Percentiles rank a stretch among this genome's conserved stretches.
Conservation (phyloP, 148 eudicot genomes). For the Mesembryanthemum crystallinum region DNA sequence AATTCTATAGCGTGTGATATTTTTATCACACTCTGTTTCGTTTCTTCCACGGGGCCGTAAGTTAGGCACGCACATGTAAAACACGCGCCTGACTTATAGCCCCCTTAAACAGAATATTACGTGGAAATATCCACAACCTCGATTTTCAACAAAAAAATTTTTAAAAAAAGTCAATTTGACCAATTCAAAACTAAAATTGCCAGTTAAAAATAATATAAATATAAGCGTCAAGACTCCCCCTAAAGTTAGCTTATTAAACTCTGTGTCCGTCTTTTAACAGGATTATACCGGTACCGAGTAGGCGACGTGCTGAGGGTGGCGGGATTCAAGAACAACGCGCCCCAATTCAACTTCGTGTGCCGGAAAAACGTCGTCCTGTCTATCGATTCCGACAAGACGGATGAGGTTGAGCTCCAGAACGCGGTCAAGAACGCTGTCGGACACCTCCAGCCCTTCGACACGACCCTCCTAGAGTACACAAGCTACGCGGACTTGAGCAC, state of each 20-base stretch:
- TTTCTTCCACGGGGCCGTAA: background rate
- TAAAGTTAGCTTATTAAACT: no score
- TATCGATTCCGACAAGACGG: slow-evolving; percentile 81
- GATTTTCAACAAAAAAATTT: no score
- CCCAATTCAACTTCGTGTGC: slow-evolving; percentile 73
- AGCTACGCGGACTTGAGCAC: slow-evolving; percentile 58
- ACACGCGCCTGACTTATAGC: no score
- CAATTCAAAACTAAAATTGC: no score
- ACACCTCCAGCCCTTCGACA: slow-evolving; percentile 53
- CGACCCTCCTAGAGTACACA: slow-evolving; percentile 61
- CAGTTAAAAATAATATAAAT: no score
- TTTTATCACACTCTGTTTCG: background rate
- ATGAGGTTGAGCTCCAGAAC: slow-evolving; percentile 70
- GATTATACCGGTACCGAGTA: slow-evolving; percentile 67
- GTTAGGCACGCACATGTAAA: no score
- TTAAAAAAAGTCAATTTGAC: no score
- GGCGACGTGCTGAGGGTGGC: slow-evolving; percentile 69
- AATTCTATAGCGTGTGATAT: background rate
- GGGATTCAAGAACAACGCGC: slow-evolving; percentile 81
- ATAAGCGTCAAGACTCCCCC: no score
- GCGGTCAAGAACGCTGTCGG: slow-evolving; percentile 53
- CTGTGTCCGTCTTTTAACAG: slow-evolving; percentile 19
- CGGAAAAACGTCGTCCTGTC: slow-evolving; percentile 69
- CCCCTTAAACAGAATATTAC: no score
- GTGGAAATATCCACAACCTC: no score